phyloP scores from a whole-genome alignment of 306 rosid genomes.

The Neltuma alba region DNA sequence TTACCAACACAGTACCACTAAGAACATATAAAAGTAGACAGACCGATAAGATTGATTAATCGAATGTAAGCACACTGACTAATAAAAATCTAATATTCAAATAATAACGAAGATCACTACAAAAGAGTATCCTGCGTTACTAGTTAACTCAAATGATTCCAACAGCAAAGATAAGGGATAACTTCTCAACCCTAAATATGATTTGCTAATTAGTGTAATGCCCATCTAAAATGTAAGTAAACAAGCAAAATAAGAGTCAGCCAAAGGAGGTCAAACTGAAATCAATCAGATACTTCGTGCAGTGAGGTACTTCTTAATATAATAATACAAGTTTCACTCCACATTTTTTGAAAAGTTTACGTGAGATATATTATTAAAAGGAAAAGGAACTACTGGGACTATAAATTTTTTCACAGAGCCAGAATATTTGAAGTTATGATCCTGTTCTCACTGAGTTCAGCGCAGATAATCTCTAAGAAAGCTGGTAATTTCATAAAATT shows the following conservation, averaged over 20 bases:
- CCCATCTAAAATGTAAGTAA: background rate
- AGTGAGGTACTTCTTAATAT: background rate
- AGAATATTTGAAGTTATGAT: background rate
- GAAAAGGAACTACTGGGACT: background rate
- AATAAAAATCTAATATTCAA: background rate
- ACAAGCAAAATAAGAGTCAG: background rate
- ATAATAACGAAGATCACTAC: slow-evolving; percentile 22
- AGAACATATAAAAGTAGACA: background rate
- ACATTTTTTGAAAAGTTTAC: background rate
- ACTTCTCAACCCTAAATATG: background rate
- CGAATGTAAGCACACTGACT: background rate
- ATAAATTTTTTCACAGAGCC: background rate
- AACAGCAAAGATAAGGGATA: background rate
- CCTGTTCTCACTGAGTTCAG: background rate
- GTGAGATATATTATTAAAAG: background rate
- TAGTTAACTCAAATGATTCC: slow-evolving; percentile 25
- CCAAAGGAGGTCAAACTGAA: background rate
- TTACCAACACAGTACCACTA: background rate
- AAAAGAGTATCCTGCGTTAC: background rate
- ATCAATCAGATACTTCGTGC: slow-evolving; percentile 5
- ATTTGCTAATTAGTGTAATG: background rate
- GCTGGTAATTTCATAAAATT: background rate
- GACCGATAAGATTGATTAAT: background rate
- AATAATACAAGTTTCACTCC: slow-evolving; percentile 1
- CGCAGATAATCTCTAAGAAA: background rate